Evolutionary conservation across 163 green algal genomes (phyloP).

Genomic region (Volvox carteri): DNA sequence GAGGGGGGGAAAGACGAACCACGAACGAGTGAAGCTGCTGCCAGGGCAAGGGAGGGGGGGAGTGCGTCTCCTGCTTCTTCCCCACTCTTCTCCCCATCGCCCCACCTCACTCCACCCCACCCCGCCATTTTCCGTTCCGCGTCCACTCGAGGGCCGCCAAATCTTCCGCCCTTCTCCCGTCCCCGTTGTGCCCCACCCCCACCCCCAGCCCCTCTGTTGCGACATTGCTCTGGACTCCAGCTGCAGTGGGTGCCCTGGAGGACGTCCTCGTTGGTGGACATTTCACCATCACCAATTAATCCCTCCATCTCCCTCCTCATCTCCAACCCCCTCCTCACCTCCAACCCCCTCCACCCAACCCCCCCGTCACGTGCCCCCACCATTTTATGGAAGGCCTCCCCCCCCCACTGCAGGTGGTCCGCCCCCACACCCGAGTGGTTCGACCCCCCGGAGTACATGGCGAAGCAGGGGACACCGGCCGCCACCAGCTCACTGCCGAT

Average conservation of each 20-base stretch:
- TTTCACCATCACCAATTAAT: not conserved
- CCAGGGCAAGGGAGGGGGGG: too few species aligned
- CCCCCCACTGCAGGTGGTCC: conserved; percentile 80
- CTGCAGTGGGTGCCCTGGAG: too few species aligned
- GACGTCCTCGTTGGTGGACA: too few species aligned
- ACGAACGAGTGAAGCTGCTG: too few species aligned
- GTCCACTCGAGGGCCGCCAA: too few species aligned
- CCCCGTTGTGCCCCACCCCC: not conserved
- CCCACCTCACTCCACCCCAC: not conserved
- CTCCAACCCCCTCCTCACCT: not conserved
- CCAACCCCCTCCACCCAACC: not conserved
- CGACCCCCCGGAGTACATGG: conserved; percentile 69
- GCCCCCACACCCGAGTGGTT: conserved; percentile 62
- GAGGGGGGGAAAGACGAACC: too few species aligned
- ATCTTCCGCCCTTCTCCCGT: not conserved
- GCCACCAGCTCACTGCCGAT: conserved; percentile 67
- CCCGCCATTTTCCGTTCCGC: not conserved
- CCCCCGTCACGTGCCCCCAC: conserved; percentile 1
- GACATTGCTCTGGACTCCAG: too few species aligned
- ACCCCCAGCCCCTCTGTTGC: too few species aligned
- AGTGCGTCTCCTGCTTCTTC: not conserved
- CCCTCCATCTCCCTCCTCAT: not conserved
- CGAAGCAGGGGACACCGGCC: conserved; percentile 76
- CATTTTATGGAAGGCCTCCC: conserved; percentile 84
- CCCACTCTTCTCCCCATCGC: not conserved